Evolutionary conservation across 768 basidiomycete genomes (phyloP), one percentile per base, ranked within the genome.

Genomic region (Cyathus striatus): DNA sequence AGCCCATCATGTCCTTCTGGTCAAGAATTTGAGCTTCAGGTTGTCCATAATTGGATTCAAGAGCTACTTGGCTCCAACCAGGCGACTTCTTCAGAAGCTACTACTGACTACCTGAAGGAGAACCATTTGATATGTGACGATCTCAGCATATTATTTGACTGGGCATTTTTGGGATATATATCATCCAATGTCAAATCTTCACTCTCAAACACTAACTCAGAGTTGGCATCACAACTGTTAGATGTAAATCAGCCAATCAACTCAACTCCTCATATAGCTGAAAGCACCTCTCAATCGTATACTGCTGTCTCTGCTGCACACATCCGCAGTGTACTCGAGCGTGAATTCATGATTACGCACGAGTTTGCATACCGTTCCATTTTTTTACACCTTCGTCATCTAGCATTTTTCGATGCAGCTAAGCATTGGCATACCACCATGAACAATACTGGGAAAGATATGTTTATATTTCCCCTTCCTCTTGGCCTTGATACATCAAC

Each of bases 401-500:
- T 82, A 23, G 83, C 85, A 9, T 73, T 88, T 49, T 72, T 88
- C 47, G 68, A 74, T 25, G 64, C 73, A 16, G 38, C 66, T 14
- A 78, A 81, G 44, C 49, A 50, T 5, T 33, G 49, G 13, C 47
- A 74, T 25, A 68, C 76, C 50, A 62, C 70, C 30, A 59, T 59
- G n/a, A 49, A 63, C 14, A 32, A 49, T 12, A 53, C 57, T 23
- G 59, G 65, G 30, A 62, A 65, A 20, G 52, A 65, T 17, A 49
- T 66, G 23, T 85, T 81, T 51, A 63, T 62, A 6, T 90, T 90
- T 50, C 81, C 81, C 1, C 59, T 90, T 16, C 86, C 89, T 1
- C 59, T 85, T 7, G 77, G 82, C 0, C 70, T 90, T 32, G 89
- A 91, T 49, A 61, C 81, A 10, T 84, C 87, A 1, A 69, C 72